Conservation (phyloP, 1,284 basidiomycete genomes). For the Boletellus dicymbophilus region DNA sequence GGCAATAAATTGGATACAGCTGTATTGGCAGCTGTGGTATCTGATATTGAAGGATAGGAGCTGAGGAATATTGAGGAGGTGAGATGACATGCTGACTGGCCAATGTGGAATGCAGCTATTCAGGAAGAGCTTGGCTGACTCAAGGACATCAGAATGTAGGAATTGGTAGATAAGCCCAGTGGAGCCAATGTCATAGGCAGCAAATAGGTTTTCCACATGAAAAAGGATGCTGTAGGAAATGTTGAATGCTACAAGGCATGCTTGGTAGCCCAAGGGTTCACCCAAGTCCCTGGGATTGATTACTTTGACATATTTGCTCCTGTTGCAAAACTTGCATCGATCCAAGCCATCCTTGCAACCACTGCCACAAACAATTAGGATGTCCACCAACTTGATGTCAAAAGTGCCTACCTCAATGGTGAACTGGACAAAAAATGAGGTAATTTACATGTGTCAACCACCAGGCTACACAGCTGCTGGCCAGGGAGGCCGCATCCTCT, state of each 20-base stretch:
- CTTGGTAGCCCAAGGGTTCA: slow-evolving; percentile 5
- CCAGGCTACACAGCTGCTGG: neutral
- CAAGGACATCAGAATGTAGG: neutral
- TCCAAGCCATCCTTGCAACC: slow-evolving; percentile 15
- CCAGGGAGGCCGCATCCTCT: neutral
- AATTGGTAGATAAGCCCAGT: neutral
- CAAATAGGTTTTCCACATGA: slow-evolving; percentile 10
- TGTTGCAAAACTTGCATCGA: slow-evolving; percentile 17
- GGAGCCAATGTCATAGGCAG: neutral
- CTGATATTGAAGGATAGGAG: neutral
- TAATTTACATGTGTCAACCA: slow-evolving; percentile 7
- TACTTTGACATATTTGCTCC: slow-evolving; percentile 23
- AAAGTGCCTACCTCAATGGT: neutral
- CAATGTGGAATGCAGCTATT: neutral
- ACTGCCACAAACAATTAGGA: slow-evolving; percentile 3
- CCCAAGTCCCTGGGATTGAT: neutral
- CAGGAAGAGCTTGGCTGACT: slow-evolving; percentile 1
- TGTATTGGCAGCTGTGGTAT: too few relatives aligned
- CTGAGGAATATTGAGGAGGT: neutral
- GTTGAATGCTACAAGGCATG: slow-evolving; percentile 22
- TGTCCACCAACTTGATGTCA: slow-evolving; percentile 5
- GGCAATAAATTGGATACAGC: too few relatives aligned
- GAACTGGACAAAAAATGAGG: too few relatives aligned
- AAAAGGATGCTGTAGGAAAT: slow-evolving; percentile 23
- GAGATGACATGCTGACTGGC: neutral